Conservation (phyloP, 345 rosid species). For the Ceriops tagal region DNA sequence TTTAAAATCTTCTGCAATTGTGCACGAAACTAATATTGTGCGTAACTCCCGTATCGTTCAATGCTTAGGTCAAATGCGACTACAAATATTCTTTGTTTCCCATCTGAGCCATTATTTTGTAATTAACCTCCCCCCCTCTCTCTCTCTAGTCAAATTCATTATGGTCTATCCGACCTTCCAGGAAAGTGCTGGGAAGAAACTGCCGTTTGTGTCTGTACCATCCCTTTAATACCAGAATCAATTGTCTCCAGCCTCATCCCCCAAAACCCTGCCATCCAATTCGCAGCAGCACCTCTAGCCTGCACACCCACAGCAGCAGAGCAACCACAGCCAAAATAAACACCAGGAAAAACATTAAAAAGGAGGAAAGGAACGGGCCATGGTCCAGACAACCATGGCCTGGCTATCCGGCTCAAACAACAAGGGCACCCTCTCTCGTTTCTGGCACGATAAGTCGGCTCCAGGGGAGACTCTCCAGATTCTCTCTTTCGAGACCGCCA, state of each 20-base stretch:
- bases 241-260: background rate
- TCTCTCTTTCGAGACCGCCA: constrained; percentile 49
- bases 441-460: constrained; percentile 13
- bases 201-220: background rate
- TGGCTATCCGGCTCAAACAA: constrained; percentile 18
- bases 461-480: constrained; percentile 27
- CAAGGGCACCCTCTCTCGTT: constrained; percentile 10
- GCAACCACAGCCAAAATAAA: no score
- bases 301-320: background rate
- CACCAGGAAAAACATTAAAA: background rate
- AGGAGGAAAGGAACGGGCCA: constrained; percentile 4
- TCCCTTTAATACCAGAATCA: background rate
- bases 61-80: no score
- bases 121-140: no score
- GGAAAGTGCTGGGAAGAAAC: no score
- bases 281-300: background rate
- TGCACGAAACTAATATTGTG: no score
- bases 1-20: no score
- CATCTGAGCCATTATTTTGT: no score
- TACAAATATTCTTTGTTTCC: no score
- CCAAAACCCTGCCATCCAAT: constrained; percentile 4
- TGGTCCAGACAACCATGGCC: constrained; percentile 23
- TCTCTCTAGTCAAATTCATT: no score
- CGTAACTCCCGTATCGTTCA: no score
- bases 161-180: no score